These are phyloP conservation scores for Graphium sp. DNA, from an alignment of 2,329 filamentous ascomycete species.

Conservation along the genomic window DNA sequence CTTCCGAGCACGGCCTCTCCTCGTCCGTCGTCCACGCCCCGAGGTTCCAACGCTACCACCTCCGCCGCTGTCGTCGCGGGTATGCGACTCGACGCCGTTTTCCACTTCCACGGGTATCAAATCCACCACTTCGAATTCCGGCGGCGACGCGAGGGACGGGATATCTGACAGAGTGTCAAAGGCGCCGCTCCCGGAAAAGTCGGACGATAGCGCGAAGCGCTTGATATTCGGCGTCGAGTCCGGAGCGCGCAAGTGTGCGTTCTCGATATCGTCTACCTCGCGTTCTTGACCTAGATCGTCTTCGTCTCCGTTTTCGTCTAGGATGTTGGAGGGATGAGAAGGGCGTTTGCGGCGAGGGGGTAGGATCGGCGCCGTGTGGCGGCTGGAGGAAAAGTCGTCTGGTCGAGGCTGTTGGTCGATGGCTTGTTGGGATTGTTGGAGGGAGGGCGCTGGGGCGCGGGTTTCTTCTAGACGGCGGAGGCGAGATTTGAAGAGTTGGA, in stretches of 20 bases:
- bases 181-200: conserved; percentile 6
- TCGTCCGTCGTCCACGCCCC: too few species aligned
- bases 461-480: conserved; percentile 15
- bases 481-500: conserved; percentile 19
- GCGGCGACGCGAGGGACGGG: too few species aligned
- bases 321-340: neutral
- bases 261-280: conserved; percentile 2
- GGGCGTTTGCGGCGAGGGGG: conserved; percentile 1
- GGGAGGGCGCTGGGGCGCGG: neutral
- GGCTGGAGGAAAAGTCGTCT: neutral
- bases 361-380: conserved; percentile 1
- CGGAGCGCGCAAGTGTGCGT: conserved; percentile 6
- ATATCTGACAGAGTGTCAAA: too few species aligned
- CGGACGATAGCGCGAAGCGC: conserved; percentile 10
- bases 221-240: conserved; percentile 9
- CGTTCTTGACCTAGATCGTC: neutral
- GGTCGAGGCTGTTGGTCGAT: conserved; percentile 5
- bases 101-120: too few species aligned
- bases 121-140: too few species aligned
- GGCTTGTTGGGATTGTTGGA: neutral
- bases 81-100: too few species aligned
- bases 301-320: neutral
- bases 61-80: too few species aligned
- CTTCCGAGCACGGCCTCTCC: too few species aligned
- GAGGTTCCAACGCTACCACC: too few species aligned